phyloP scores from a whole-genome alignment of 441 rosid genomes.

The Syzygium syzygioides region DNA sequence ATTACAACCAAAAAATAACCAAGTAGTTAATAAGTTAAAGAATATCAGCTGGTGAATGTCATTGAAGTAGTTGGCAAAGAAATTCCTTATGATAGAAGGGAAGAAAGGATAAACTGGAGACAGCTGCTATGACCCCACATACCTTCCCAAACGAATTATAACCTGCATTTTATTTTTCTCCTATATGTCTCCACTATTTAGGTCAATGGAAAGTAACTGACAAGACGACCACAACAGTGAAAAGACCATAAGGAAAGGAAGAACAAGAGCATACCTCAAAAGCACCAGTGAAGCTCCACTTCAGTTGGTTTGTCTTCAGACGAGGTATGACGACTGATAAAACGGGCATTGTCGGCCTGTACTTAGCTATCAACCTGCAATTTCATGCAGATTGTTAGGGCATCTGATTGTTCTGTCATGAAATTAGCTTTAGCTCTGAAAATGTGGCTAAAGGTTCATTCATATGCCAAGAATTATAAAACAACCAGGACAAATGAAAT shows the following conservation, averaged over 20 bases:
- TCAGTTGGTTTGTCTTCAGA: conserved; percentile 17
- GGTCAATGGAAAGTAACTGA: background rate
- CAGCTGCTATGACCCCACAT: background rate
- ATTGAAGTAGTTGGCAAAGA: background rate
- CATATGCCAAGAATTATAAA: background rate
- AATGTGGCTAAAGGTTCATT: background rate
- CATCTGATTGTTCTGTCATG: background rate
- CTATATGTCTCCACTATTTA: background rate
- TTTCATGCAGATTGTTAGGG: background rate
- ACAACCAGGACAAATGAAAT: background rate
- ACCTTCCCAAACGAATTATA: background rate
- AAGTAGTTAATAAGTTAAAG: background rate
- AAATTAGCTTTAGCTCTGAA: background rate
- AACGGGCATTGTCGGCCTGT: conserved; percentile 15
- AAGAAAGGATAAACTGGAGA: background rate
- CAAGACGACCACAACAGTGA: background rate
- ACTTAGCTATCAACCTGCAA: conserved; percentile 15
- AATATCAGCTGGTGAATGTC: background rate
- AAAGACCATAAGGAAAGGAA: background rate
- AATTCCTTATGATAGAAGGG: background rate
- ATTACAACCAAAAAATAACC: background rate
- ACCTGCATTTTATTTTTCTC: background rate
- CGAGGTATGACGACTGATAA: conserved; percentile 13
- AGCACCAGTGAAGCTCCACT: conserved; percentile 18
- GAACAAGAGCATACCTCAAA: conserved; percentile 8